A percentile compares a stretch with the other conserved stretches of the same genome.
These are phyloP conservation scores for Dothistroma septosporum DNA, from an alignment of 2,329 filamentous ascomycete species.

Conservation along the genomic window DNA sequence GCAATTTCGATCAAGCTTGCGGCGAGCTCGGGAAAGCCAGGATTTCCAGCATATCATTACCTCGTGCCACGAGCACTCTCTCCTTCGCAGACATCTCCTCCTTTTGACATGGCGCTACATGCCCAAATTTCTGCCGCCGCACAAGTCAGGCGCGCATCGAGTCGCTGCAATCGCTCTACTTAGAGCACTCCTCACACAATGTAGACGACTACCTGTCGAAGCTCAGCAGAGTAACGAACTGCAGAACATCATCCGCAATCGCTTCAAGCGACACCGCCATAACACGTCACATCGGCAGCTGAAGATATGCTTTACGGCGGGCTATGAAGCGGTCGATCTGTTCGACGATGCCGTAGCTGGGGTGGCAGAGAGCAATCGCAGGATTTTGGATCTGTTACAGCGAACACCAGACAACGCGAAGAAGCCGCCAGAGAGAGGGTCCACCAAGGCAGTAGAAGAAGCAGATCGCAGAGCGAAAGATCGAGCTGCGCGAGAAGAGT, in stretches of 20 bases:
- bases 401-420: conserved; percentile 26
- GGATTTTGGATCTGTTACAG: conserved; percentile 28
- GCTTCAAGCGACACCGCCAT: conserved; percentile 58
- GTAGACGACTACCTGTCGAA: conserved; percentile 12
- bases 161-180: conserved; percentile 66
- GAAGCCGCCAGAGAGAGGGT: conserved; percentile 10
- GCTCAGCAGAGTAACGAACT: conserved; percentile 36
- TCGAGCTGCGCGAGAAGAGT: not conserved
- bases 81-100: not conserved
- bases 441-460: not conserved
- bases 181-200: conserved; percentile 61
- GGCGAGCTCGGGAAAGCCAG: not conserved
- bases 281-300: conserved; percentile 59
- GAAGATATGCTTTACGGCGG: conserved; percentile 59
- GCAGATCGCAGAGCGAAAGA: not conserved
- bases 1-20: not conserved
- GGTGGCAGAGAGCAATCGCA: conserved; percentile 26
- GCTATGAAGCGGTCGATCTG: conserved; percentile 56
- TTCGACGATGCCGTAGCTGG: conserved; percentile 41
- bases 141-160: conserved; percentile 48
- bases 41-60: not conserved
- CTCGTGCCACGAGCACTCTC: too few relatives aligned
- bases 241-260: conserved; percentile 55
- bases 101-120: conserved; percentile 12
- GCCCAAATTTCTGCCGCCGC: conserved; percentile 34